These are phyloP conservation scores for Rubia peregrina DNA, from an alignment of 305 asterid species.

Conservation along the genomic window DNA sequence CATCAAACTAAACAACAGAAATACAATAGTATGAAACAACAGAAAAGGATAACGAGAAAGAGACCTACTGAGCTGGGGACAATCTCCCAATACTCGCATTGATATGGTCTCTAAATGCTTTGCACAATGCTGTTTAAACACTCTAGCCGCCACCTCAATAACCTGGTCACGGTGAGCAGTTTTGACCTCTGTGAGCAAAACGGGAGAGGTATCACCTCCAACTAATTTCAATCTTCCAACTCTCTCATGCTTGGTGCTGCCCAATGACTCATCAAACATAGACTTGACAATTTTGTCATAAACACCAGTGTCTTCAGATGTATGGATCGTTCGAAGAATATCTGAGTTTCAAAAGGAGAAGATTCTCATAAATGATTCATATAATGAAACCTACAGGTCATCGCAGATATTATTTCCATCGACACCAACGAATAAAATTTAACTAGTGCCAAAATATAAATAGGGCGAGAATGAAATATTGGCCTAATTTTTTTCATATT, in stretches of 20 bases:
- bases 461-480: too few species aligned
- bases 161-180: constrained; percentile 63
- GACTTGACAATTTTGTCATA: constrained; percentile 78
- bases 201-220: constrained; percentile 51
- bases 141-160: constrained; percentile 52
- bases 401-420: not conserved
- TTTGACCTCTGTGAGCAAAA: constrained; percentile 51
- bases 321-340: constrained; percentile 74
- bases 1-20: constrained; percentile 7
- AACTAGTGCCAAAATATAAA: not conserved
- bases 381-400: not conserved
- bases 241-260: constrained; percentile 43
- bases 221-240: constrained; percentile 48
- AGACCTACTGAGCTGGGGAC: constrained; percentile 55
- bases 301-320: constrained; percentile 67
- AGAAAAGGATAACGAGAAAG: constrained; percentile 10
- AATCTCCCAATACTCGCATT: constrained; percentile 64
- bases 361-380: not conserved
- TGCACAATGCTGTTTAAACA: constrained; percentile 77
- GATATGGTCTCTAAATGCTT: constrained; percentile 81
- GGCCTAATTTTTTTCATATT: too few species aligned
- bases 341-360: constrained; percentile 40
- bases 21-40: not conserved
- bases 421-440: not conserved
- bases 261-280: constrained; percentile 54